These are phyloP conservation scores for Cytospora piceicola DNA, from an alignment of 2,329 filamentous ascomycete genomes.

Conservation along the genomic window DNA sequence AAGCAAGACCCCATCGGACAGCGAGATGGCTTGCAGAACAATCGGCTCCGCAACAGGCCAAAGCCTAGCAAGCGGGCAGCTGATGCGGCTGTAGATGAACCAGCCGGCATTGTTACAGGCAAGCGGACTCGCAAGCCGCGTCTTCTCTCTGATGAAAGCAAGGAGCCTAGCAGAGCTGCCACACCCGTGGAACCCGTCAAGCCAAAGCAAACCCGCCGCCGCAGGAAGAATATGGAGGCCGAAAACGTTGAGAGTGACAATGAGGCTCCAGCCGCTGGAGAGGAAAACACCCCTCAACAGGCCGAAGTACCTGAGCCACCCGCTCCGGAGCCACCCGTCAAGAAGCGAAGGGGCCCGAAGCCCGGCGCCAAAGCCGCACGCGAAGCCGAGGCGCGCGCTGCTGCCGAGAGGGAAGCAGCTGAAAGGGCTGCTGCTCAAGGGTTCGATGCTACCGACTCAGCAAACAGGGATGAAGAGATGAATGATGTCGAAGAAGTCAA, in stretches of 20 bases:
- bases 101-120: conserved; percentile 47
- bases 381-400: conserved; percentile 27
- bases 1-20: conserved; percentile 63
- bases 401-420: conserved; percentile 25
- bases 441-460: conserved; percentile 10
- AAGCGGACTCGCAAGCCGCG: conserved; percentile 60
- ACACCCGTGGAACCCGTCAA: conserved; percentile 46
- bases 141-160: conserved; percentile 55
- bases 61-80: conserved; percentile 63
- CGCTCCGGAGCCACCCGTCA: conserved; percentile 20
- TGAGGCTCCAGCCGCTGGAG: conserved; percentile 16
- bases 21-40: conserved; percentile 58
- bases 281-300: background rate
- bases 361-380: conserved; percentile 28
- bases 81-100: conserved; percentile 49
- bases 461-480: conserved; percentile 1
- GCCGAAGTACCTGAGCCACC: conserved; percentile 28
- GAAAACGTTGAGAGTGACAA: conserved; percentile 25
- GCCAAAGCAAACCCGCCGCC: conserved; percentile 25
- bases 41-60: conserved; percentile 59
- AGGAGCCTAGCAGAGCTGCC: conserved; percentile 55
- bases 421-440: conserved; percentile 23
- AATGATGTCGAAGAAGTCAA: conserved; percentile 10
- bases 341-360: conserved; percentile 26
- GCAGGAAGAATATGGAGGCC: conserved; percentile 26